phyloP scores from a whole-genome alignment of 805 yeast species.

The Metschnikowia continentalis region DNA sequence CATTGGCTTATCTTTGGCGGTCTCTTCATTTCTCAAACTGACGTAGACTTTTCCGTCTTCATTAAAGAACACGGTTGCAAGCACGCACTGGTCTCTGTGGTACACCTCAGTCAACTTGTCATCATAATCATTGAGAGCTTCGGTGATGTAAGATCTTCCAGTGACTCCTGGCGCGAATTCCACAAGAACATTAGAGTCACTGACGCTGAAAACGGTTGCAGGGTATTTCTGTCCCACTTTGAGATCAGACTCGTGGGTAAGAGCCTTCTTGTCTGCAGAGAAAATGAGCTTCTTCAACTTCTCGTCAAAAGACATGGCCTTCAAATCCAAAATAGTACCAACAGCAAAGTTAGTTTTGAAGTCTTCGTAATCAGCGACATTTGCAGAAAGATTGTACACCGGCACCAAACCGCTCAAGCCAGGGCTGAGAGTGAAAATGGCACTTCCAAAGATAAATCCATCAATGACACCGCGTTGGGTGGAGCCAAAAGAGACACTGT shows the following conservation, averaged over 20 bases:
- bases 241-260: slow-evolving; percentile 46
- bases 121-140: slow-evolving; percentile 68
- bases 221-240: slow-evolving; percentile 54
- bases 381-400: slow-evolving; percentile 57
- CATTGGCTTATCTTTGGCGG: slow-evolving; percentile 50
- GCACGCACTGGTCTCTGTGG: slow-evolving; percentile 48
- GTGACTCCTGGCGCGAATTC: slow-evolving; percentile 61
- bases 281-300: slow-evolving; percentile 50
- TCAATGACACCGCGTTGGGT: slow-evolving; percentile 60
- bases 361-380: slow-evolving; percentile 44
- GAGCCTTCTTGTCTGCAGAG: slow-evolving; percentile 44
- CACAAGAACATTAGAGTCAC: slow-evolving; percentile 59
- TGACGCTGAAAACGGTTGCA: slow-evolving; percentile 56
- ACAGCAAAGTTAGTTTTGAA: slow-evolving; percentile 60
- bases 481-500: slow-evolving; percentile 44
- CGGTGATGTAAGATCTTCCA: slow-evolving; percentile 69
- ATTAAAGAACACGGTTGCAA: slow-evolving; percentile 51
- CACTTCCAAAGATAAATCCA: slow-evolving; percentile 53
- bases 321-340: slow-evolving; percentile 65
- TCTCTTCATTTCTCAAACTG: slow-evolving; percentile 50
- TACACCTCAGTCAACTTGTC: slow-evolving; percentile 47
- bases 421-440: slow-evolving; percentile 72
- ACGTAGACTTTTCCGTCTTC: slow-evolving; percentile 55
- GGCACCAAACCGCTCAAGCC: slow-evolving; percentile 62
- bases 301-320: slow-evolving; percentile 49